Percentiles rank a stretch among this genome's conserved stretches.
Evolutionary conservation across 257 asterid species (phyloP).

Genomic region (Catharanthus roseus): DNA sequence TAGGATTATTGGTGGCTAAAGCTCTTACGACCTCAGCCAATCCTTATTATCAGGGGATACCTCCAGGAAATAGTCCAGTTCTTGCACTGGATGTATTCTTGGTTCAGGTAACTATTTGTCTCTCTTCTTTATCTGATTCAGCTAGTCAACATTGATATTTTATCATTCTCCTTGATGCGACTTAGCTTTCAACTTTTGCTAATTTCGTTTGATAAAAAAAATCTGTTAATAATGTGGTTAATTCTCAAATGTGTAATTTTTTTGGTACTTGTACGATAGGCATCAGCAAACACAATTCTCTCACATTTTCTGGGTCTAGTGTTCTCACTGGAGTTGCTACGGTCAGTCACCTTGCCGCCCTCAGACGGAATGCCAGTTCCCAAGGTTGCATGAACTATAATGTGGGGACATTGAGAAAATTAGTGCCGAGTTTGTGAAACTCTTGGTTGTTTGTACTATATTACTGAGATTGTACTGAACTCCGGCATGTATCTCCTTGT

Average conservation of each 20-base stretch:
- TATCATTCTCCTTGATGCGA: neutral
- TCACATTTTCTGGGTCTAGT: constrained; percentile 81
- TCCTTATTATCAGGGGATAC: constrained; percentile 72
- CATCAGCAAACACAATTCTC: constrained; percentile 88
- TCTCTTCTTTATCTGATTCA: no score
- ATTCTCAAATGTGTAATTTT: neutral
- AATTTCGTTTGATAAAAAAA: neutral
- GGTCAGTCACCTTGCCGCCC: constrained; percentile 81
- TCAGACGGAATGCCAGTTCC: constrained; percentile 59
- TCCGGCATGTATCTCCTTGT: neutral
- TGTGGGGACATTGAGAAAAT: constrained; percentile 2
- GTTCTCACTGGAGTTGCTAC: constrained; percentile 84
- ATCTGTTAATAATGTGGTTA: neutral
- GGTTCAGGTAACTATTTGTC: constrained; percentile 77
- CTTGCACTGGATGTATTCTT: constrained; percentile 94
- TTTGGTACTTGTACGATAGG: constrained; percentile 40
- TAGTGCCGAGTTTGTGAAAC: neutral
- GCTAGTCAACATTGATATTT: no score
- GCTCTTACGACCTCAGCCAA: constrained; percentile 88
- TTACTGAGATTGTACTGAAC: neutral
- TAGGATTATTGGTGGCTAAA: constrained; percentile 91
- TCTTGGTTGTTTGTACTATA: constrained; percentile 14
- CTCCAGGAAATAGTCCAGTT: constrained; percentile 78
- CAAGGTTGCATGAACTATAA: constrained; percentile 45
- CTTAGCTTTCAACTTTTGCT: neutral